These are phyloP conservation scores for Parmelia sp. DNA, from an alignment of 495 filamentous ascomycete genomes.

Conservation along the genomic window DNA sequence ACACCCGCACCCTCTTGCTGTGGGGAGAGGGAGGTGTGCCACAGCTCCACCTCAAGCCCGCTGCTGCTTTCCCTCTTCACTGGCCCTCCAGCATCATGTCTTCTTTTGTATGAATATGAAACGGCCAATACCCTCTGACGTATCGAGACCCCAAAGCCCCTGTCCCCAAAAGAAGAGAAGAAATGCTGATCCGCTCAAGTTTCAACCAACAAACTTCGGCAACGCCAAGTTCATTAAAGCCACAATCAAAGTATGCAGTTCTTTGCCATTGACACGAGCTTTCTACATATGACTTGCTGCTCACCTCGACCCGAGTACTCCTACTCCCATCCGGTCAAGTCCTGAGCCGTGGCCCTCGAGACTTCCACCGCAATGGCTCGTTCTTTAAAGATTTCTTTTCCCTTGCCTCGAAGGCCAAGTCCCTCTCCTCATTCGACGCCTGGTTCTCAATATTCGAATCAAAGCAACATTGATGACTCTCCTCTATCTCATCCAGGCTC, in stretches of 20 bases:
- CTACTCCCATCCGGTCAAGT: background rate
- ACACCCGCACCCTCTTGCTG: background rate
- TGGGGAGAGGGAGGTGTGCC: background rate
- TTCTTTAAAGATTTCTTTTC: conserved; percentile 27
- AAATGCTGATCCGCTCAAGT: background rate
- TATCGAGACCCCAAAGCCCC: background rate
- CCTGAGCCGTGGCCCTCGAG: background rate
- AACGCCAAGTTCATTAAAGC: conserved; percentile 7
- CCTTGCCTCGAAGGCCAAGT: conserved; percentile 23
- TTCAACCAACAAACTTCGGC: conserved; percentile 8
- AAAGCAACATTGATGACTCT: conserved; percentile 19
- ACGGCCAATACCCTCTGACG: background rate
- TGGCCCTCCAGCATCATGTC: too few relatives aligned
- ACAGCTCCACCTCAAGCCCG: background rate
- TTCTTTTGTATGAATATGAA: background rate
- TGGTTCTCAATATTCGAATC: conserved; percentile 19
- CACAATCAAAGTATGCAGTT: background rate
- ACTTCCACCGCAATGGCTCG: conserved; percentile 18
- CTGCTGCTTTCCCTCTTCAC: background rate
- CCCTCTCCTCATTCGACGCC: conserved; percentile 18
- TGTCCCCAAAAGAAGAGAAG: too few relatives aligned
- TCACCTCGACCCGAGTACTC: background rate
- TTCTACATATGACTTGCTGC: background rate
- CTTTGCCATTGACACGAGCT: background rate
- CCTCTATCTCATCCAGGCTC: conserved; percentile 23